Evolutionary conservation across 208 protist species (phyloP), one percentile per base, ranked within the genome.

Genomic region (Trypanosoma lewisi): DNA sequence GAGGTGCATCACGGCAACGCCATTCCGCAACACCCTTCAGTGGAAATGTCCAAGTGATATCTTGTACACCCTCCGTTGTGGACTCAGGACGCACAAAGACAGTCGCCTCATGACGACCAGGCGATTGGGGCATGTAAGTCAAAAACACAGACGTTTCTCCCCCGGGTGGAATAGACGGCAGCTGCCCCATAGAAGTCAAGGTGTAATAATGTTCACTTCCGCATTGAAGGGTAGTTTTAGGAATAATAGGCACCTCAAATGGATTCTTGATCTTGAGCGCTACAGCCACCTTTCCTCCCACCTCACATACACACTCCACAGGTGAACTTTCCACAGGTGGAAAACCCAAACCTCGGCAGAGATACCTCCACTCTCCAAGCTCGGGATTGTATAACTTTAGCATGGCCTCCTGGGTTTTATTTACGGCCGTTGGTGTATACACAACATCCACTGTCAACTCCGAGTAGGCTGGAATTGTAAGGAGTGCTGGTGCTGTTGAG

Each of bases 351-450:
- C 93, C 95, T 14, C 37, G 66, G 73, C 78, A 89, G 17, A 28
- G 44, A 74, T 93, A 98, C 39, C 78, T 66, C 93, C 93, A 97
- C 72, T 83, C 71, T 17, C 87, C 92, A 23, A 91, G 65, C 31
- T 81, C 62, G 5, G 73, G 64, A 67, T 95, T 72, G 21, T 73
- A 75, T 37, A 97, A 54, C 17, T 67, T 80, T 12, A 98, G 49
- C 19, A 69, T 39, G 3, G 75, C 66, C 47, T 69, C 76, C 72
- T 97, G 83, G 39, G 30, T 33, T 21, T 67, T 73, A 3, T 64
- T 73, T 16, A 98, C 74, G 8, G 73, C 61, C 54, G 84, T 94
- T 2, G 94, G 92, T 28, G 71, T 85, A 79, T 93, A 97, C 12
- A 75, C 50, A 59, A 97, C 56, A 28, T 85, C 71, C 31, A 93